phyloP scores from a whole-genome alignment of 2,329 filamentous ascomycete genomes.

The Colletotrichum kahawae region DNA sequence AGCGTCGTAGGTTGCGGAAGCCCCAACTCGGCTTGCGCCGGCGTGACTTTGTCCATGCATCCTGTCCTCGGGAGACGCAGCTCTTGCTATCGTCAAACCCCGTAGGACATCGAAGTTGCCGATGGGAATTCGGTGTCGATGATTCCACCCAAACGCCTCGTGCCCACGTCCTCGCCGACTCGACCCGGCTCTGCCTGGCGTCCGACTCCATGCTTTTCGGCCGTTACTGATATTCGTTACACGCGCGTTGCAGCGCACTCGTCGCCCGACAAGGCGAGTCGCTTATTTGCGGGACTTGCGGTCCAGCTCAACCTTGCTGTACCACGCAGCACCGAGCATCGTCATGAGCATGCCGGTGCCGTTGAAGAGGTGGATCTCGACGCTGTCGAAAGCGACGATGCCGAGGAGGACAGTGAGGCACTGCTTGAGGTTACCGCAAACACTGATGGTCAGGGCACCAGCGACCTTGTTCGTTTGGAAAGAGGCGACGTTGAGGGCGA shows the following conservation, averaged over 20 bases:
- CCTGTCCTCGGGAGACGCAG: background rate
- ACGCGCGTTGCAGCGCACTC: background rate
- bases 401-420: conserved; percentile 60
- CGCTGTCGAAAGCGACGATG: conserved; percentile 54
- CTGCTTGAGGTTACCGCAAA: conserved; percentile 65
- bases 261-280: background rate
- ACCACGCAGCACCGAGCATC: conserved; percentile 59
- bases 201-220: conserved; percentile 11
- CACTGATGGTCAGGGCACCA: conserved; percentile 63
- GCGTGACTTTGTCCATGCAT: background rate
- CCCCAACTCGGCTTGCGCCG: background rate
- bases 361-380: conserved; percentile 56
- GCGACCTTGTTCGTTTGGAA: conserved; percentile 64
- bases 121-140: background rate
- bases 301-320: conserved; percentile 62
- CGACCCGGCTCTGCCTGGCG: conserved; percentile 2
- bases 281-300: conserved; percentile 39
- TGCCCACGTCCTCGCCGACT: background rate
- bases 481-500: conserved; percentile 60
- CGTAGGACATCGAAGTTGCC: background rate
- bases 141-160: conserved; percentile 1
- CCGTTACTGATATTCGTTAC: conserved; percentile 22
- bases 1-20: background rate
- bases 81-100: background rate
- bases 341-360: conserved; percentile 62